Conservation (phyloP, 1,284 basidiomycete species). For the Pseudozyma sp. region DNA sequence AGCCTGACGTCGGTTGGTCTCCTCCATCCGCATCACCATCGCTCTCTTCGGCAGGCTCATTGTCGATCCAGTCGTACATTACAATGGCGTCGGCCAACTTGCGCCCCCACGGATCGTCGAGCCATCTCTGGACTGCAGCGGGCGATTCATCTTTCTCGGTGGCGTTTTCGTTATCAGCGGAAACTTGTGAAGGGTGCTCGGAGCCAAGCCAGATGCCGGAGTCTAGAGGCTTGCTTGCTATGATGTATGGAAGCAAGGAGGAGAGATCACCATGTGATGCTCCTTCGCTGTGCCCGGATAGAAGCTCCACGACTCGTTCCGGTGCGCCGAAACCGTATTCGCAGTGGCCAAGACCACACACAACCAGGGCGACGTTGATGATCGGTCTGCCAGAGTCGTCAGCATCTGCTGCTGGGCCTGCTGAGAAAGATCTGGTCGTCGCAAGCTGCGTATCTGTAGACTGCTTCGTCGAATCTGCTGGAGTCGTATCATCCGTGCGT, state of each 20-base stretch:
- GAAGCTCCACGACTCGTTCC: constrained; percentile 39
- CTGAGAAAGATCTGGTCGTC: background rate
- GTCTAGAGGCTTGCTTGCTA: constrained; percentile 50
- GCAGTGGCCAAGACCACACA: constrained; percentile 53
- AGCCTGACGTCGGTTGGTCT: constrained; percentile 3
- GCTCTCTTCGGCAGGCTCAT: constrained; percentile 21
- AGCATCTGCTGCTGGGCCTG: background rate
- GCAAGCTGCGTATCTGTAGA: background rate
- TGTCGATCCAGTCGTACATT: constrained; percentile 55
- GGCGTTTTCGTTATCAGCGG: background rate
- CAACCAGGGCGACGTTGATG: constrained; percentile 39
- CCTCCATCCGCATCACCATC: constrained; percentile 3
- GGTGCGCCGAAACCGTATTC: constrained; percentile 58
- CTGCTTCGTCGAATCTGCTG: background rate
- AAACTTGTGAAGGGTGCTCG: constrained; percentile 18
- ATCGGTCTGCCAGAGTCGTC: constrained; percentile 8
- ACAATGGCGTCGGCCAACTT: constrained; percentile 50
- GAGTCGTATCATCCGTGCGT: background rate
- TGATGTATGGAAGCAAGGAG: constrained; percentile 33
- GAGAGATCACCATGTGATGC: background rate
- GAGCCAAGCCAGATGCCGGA: constrained; percentile 50
- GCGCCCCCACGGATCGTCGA: constrained; percentile 31
- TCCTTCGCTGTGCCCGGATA: constrained; percentile 5
- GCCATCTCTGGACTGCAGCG: constrained; percentile 22
- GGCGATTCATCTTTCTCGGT: background rate